These are phyloP conservation scores for Cryptococcus amylolentus DNA, from an alignment of 1,284 basidiomycete species.

Conservation along the genomic window DNA sequence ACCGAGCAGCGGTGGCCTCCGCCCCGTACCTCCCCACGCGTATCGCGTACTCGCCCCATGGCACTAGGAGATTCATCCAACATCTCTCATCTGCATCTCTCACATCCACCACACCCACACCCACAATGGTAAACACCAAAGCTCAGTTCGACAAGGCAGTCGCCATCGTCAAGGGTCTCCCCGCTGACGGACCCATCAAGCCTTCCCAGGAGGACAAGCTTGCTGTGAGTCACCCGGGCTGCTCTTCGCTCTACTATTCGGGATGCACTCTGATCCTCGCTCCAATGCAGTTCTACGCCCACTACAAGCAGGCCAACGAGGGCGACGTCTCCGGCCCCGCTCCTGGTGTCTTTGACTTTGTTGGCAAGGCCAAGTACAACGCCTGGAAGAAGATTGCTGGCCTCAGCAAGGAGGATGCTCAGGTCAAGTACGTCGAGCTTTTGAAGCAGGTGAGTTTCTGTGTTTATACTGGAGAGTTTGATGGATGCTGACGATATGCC, in stretches of 20 bases:
- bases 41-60: too few relatives aligned
- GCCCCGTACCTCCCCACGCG: too few relatives aligned
- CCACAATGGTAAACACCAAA: constrained; percentile 5
- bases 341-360: constrained; percentile 49
- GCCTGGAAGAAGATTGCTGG: constrained; percentile 81
- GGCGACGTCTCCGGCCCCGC: constrained; percentile 53
- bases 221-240: constrained; percentile 52
- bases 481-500: background rate
- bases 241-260: background rate
- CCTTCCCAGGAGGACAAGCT: constrained; percentile 73
- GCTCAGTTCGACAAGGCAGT: constrained; percentile 66
- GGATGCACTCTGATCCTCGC: background rate
- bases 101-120: too few relatives aligned
- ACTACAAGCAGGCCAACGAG: constrained; percentile 82
- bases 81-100: too few relatives aligned
- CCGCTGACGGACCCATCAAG: constrained; percentile 75
- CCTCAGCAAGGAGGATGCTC: constrained; percentile 65
- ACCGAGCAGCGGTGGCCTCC: too few relatives aligned
- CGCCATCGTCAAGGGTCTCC: constrained; percentile 61
- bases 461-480: background rate
- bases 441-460: constrained; percentile 60
- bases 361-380: constrained; percentile 56
- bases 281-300: constrained; percentile 74
- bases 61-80: too few relatives aligned
- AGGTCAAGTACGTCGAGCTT: constrained; percentile 67